phyloP scores from a whole-genome alignment of 768 basidiomycete species.

The Hericium coralloides region DNA sequence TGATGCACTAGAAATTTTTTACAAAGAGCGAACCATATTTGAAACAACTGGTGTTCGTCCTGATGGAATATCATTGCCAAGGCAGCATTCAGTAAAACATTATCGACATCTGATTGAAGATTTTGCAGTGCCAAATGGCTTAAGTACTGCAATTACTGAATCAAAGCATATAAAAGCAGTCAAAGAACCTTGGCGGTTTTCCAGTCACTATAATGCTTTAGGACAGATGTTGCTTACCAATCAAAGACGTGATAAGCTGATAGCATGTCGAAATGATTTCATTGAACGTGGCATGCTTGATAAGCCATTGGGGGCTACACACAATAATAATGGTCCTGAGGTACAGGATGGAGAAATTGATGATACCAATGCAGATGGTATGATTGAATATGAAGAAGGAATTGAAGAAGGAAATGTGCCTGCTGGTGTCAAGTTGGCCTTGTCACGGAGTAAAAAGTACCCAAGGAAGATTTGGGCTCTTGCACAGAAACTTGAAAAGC shows the following conservation, averaged over 20 bases:
- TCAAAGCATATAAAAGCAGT: constrained; percentile 18
- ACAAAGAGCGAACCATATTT: background rate
- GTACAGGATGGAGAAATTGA: background rate
- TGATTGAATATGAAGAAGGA: background rate
- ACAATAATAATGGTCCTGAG: background rate
- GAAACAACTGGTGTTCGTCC: background rate
- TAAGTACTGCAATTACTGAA: constrained; percentile 18
- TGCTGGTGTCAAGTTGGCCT: background rate
- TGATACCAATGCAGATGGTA: background rate
- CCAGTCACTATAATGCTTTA: constrained; percentile 11
- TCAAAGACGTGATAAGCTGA: constrained; percentile 3
- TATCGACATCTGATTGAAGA: constrained; percentile 17
- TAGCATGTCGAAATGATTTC: background rate
- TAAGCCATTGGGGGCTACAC: background rate
- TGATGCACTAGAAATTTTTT: background rate
- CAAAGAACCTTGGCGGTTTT: constrained; percentile 16
- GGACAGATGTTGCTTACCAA: constrained; percentile 14
- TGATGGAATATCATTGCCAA: constrained; percentile 11
- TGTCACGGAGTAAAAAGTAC: background rate
- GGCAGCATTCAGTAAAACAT: constrained; percentile 11
- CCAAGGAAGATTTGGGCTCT: background rate
- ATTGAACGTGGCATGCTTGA: constrained; percentile 1
- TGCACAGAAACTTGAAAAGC: background rate
- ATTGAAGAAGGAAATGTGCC: background rate
- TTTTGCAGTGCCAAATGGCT: constrained; percentile 16